Evolutionary conservation across 129 eudicot genomes (phyloP), one percentile per base, ranked within the genome.

Genomic region (Artemisia annua): DNA sequence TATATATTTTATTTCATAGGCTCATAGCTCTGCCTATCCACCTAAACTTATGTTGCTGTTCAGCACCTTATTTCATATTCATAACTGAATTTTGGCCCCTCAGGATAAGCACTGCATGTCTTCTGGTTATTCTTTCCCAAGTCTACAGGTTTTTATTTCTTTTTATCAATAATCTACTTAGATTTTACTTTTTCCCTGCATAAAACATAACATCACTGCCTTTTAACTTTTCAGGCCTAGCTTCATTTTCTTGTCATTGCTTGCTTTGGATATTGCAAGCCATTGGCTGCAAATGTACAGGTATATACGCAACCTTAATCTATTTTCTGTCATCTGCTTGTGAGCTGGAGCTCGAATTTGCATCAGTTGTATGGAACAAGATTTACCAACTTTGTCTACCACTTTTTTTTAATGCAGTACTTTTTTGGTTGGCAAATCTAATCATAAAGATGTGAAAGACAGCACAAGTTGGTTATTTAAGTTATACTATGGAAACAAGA

Each of bases 281-380:
- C 98, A 94, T 78, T 94, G 98, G 97, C 75, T 94, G 67, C 98
- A 94, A 85, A 90, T 94, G 98, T 94, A 94, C 77, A 94, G 97
- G 98, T 94, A 88, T 55, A 55, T 43, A 54, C 39, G 30, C 19
- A 60, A 19, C 57, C 63, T 19, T 3, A 14, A 15, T 65, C n/a
- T 52, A 7, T 61, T 43, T 51, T 12, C 2, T 61, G 65, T 24
- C 48, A 28, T 59, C 24, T 18, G 68, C 16, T 28, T 48, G 68
- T 54, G 57, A 24, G 39, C 43, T 76, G 72, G 44, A 44, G 48
- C 15, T 49, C 14, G 53, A 52, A 55, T 73, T 16, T 62, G 51
- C 1, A 20, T 59, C 43, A 24, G 61, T 6, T 53, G 52, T 56
- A 17, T n/a, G 46, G 46, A 39, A 39, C 11, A 39, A 39, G 46